Conservation (phyloP, 176 grass and related monocot species). For the Thalia dealbata region DNA sequence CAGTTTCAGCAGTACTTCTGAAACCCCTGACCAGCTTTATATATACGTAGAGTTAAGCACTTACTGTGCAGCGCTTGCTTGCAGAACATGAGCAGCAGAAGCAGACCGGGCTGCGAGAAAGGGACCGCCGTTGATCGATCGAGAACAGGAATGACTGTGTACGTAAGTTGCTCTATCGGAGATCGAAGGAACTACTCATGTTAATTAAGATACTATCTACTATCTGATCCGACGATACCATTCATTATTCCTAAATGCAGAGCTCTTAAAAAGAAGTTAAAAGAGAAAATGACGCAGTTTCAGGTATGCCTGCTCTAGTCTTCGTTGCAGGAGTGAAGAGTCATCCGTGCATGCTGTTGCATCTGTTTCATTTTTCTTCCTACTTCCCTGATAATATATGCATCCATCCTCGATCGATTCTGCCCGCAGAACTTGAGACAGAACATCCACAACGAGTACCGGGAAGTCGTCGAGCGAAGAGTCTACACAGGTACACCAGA, state of each 20-base stretch:
- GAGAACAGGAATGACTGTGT: slow-evolving; percentile 49
- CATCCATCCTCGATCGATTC: too few species aligned
- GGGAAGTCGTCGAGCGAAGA: slow-evolving; percentile 33
- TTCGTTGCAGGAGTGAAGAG: neutral
- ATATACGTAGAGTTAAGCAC: too few species aligned
- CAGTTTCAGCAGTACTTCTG: too few species aligned
- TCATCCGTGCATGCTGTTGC: neutral
- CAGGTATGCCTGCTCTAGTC: slow-evolving; percentile 24
- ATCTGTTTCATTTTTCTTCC: slow-evolving; percentile 1
- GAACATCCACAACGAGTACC: slow-evolving; percentile 33
- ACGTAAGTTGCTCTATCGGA: slow-evolving; percentile 27
- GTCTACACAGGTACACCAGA: slow-evolving; percentile 47
- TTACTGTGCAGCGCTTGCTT: neutral
- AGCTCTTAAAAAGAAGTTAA: slow-evolving; percentile 36
- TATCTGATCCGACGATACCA: neutral
- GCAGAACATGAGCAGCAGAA: slow-evolving; percentile 37
- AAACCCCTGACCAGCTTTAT: too few species aligned
- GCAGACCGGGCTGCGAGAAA: slow-evolving; percentile 33
- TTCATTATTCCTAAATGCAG: slow-evolving; percentile 5
- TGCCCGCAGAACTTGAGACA: slow-evolving; percentile 34
- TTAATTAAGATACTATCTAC: too few species aligned
- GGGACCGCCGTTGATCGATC: slow-evolving; percentile 38
- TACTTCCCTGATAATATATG: too few species aligned
- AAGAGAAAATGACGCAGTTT: slow-evolving; percentile 37
- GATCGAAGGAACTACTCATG: too few species aligned